A percentile compares a stretch with the other conserved stretches of the same genome.
These are phyloP conservation scores for Diddensiella caesifluorescens DNA, from an alignment of 805 yeast species.

Conservation along the genomic window DNA sequence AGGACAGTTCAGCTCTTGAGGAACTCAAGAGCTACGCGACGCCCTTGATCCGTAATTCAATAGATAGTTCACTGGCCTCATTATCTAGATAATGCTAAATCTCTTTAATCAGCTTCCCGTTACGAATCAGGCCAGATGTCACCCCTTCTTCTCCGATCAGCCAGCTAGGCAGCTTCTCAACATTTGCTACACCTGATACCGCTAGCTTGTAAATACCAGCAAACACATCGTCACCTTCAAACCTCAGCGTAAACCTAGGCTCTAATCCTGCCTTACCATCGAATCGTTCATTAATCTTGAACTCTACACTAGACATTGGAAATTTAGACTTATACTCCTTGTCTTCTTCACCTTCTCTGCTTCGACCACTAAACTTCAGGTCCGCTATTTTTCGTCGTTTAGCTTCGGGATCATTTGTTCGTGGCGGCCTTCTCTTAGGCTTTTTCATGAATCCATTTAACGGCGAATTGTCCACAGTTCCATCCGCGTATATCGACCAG, in stretches of 20 bases:
- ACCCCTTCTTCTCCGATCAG: conserved; percentile 69
- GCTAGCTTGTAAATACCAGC: conserved; percentile 74
- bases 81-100: too few relatives aligned
- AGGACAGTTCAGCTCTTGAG: conserved; percentile 22
- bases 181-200: conserved; percentile 42
- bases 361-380: conserved; percentile 55
- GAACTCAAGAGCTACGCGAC: conserved; percentile 20
- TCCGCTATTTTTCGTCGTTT: conserved; percentile 43
- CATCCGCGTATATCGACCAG: conserved; percentile 70
- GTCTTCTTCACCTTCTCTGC: conserved; percentile 2
- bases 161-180: conserved; percentile 65
- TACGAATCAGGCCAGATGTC: conserved; percentile 42
- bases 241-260: conserved; percentile 25
- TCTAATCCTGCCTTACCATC: conserved; percentile 2
- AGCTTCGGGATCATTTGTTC: conserved; percentile 8
- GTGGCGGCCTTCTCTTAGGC: conserved; percentile 25
- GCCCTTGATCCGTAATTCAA: conserved; percentile 14
- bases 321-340: conserved; percentile 10
- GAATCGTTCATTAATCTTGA: conserved; percentile 8
- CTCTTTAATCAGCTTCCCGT: conserved; percentile 29
- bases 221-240: conserved; percentile 67
- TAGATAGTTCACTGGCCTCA: too few relatives aligned
- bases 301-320: conserved; percentile 18
- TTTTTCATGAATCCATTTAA: conserved; percentile 34
- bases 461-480: conserved; percentile 60